Evolutionary conservation across 2,329 filamentous ascomycete species (phyloP).

Genomic region (Colletotrichum musae): DNA sequence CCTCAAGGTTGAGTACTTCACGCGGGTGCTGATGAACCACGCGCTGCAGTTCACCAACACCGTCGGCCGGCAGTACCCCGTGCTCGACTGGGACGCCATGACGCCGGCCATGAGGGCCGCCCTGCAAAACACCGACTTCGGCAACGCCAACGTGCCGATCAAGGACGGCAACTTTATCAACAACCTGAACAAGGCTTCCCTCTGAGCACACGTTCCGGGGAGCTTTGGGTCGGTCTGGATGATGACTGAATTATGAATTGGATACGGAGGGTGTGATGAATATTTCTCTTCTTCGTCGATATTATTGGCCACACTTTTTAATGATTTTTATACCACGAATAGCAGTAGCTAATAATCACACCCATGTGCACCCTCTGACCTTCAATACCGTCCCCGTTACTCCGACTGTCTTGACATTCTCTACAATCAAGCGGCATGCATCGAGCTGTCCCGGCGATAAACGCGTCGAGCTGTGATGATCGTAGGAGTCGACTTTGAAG

Average conservation of each 20-base stretch:
- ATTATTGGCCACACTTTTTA: background rate
- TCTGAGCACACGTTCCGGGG: background rate
- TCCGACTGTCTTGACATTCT: no score
- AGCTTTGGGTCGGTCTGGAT: no score
- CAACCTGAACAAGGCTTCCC: conserved; percentile 23
- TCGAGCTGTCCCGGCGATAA: no score
- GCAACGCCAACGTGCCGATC: conserved; percentile 58
- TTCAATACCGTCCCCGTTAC: no score
- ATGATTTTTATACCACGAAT: background rate
- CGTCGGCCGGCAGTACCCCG: conserved; percentile 54
- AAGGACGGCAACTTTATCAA: conserved; percentile 48
- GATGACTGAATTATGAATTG: background rate
- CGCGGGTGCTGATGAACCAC: conserved; percentile 52
- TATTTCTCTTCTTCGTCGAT: conserved; percentile 1
- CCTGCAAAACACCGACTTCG: conserved; percentile 56
- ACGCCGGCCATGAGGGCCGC: conserved; percentile 51
- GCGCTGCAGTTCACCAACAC: conserved; percentile 53
- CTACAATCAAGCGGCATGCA: no score
- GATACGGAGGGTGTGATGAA: background rate
- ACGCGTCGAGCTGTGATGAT: no score
- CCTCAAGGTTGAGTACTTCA: conserved; percentile 52
- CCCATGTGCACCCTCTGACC: no score
- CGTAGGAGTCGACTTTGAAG: no score
- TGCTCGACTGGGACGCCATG: conserved; percentile 62
- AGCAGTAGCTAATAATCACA: background rate